These are phyloP conservation scores for Pichia gijzeniarum DNA, from an alignment of 805 yeast genomes.

Conservation along the genomic window DNA sequence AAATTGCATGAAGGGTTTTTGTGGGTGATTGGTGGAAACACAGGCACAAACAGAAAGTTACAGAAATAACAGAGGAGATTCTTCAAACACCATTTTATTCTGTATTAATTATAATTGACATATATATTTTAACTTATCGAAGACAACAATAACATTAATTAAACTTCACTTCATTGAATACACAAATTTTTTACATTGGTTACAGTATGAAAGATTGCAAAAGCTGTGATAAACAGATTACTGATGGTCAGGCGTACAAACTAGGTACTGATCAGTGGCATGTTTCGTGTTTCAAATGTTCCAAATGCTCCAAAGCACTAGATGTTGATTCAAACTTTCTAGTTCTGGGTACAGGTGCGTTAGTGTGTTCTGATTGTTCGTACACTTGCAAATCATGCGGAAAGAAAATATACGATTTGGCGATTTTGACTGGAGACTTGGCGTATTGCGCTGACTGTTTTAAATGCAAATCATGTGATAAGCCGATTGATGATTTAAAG, in stretches of 20 bases:
- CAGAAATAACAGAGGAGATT: no score
- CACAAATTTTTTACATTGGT: not conserved
- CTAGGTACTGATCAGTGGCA: constrained; percentile 96
- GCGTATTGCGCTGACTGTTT: constrained; percentile 92
- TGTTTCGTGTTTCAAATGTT: constrained; percentile 84
- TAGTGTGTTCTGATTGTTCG: constrained; percentile 89
- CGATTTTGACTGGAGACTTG: constrained; percentile 90
- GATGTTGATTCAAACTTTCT: constrained; percentile 87
- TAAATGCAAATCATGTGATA: constrained; percentile 81
- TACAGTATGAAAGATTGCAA: constrained; percentile 24
- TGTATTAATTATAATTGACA: no score
- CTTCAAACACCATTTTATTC: no score
- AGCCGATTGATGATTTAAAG: constrained; percentile 76
- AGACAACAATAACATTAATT: not conserved
- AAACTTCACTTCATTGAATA: not conserved
- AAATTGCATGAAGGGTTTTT: no score
- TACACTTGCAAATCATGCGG: constrained; percentile 82
- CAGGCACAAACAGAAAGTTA: no score
- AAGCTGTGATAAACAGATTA: constrained; percentile 47
- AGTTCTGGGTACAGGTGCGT: constrained; percentile 86
- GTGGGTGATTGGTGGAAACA: no score
- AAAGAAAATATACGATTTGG: constrained; percentile 84
- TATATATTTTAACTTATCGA: no score
- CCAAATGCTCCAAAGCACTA: constrained; percentile 68
- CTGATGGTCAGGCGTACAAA: constrained; percentile 92